Conservation (phyloP, 1,139 yeast genomes). For the Yamadazyma friedrichii region DNA sequence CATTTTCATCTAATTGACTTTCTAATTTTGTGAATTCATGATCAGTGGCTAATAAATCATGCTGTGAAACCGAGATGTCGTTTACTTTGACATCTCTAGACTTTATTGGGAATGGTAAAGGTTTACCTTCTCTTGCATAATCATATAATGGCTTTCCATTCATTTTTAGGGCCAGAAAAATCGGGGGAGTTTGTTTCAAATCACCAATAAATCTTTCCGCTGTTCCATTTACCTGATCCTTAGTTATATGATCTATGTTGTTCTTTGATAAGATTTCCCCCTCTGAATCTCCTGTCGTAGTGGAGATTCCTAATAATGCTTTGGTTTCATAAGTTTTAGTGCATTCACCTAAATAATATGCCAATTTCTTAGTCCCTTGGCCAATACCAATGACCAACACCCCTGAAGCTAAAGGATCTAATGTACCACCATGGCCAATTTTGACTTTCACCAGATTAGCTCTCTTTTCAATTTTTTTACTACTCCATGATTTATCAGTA, state of each 20-base stretch:
- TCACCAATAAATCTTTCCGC: constrained; percentile 71
- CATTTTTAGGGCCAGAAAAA: constrained; percentile 90
- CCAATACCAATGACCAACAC: constrained; percentile 91
- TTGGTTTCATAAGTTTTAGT: constrained; percentile 77
- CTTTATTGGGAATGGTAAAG: constrained; percentile 79
- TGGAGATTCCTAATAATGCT: constrained; percentile 84
- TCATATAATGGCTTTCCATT: constrained; percentile 93
- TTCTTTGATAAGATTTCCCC: constrained; percentile 72
- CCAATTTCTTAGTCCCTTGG: constrained; percentile 78
- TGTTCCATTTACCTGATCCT: constrained; percentile 48
- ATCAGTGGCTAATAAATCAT: constrained; percentile 51
- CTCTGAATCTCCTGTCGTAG: constrained; percentile 92
- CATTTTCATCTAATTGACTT: constrained; percentile 52
- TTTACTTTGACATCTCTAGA: constrained; percentile 68
- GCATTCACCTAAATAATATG: constrained; percentile 68
- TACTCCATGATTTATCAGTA: constrained; percentile 49
- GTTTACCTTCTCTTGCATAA: constrained; percentile 86
- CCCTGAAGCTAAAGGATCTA: constrained; percentile 94
- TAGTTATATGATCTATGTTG: constrained; percentile 56
- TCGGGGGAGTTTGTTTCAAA: constrained; percentile 89
- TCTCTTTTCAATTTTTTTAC: constrained; percentile 43
- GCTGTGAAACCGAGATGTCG: constrained; percentile 50
- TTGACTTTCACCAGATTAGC: constrained; percentile 63
- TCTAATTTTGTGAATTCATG: constrained; percentile 57
- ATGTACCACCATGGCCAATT: constrained; percentile 97